These are phyloP conservation scores for Lactarius psammicola DNA, from an alignment of 768 basidiomycete genomes.

Conservation along the genomic window DNA sequence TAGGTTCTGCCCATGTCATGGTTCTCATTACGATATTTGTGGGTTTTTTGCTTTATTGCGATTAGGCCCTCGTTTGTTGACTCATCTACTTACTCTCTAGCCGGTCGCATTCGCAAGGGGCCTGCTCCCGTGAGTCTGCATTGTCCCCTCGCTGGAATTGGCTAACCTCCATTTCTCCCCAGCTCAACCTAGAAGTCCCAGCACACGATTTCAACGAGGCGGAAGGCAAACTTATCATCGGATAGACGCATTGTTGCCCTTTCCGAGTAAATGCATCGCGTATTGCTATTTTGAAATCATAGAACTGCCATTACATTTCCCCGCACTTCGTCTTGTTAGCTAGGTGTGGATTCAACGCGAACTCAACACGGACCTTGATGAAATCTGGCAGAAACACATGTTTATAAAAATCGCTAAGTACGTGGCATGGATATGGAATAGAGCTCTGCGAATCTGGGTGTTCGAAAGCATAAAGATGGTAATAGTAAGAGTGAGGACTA, in stretches of 20 bases:
- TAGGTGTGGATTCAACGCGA: background rate
- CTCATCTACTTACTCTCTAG: slow-evolving; percentile 40
- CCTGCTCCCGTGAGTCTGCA: slow-evolving; percentile 80
- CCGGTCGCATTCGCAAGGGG: slow-evolving; percentile 93
- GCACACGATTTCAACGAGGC: slow-evolving; percentile 83
- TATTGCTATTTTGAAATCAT: slow-evolving; percentile 13
- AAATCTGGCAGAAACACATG: background rate
- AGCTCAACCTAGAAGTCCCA: slow-evolving; percentile 95
- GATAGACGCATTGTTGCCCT: slow-evolving; percentile 42
- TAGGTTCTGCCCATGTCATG: slow-evolving; percentile 98
- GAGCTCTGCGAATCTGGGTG: slow-evolving; percentile 7
- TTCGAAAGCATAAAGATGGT: slow-evolving; percentile 15
- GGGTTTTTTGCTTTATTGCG: slow-evolving; percentile 25
- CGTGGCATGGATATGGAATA: slow-evolving; percentile 12
- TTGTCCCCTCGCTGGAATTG: background rate
- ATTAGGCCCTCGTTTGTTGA: slow-evolving; percentile 10
- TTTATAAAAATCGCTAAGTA: slow-evolving; percentile 1
- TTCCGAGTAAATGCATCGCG: slow-evolving; percentile 1
- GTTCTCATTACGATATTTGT: slow-evolving; percentile 98
- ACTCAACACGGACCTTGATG: background rate
- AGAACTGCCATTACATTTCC: slow-evolving; percentile 12
- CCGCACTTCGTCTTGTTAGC: background rate
- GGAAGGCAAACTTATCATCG: slow-evolving; percentile 83
- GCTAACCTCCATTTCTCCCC: slow-evolving; percentile 24
- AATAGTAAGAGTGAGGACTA: slow-evolving; percentile 20